These are phyloP conservation scores for Alloteropsis semialata DNA, from an alignment of 176 grass and related monocot species.

Conservation along the genomic window DNA sequence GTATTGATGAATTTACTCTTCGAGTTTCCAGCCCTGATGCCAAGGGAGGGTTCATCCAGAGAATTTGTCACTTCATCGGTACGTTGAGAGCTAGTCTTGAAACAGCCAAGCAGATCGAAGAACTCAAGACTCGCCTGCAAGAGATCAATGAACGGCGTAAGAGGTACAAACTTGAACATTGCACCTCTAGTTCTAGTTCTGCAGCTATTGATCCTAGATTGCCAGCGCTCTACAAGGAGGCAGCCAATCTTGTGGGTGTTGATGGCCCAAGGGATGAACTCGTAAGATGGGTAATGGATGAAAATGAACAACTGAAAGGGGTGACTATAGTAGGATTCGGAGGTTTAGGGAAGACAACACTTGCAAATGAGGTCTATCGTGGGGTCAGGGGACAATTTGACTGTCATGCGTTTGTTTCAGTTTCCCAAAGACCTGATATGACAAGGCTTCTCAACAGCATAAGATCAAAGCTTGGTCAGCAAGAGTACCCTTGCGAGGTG, in stretches of 20 bases:
- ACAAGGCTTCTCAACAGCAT: not conserved
- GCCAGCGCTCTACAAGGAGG: not conserved
- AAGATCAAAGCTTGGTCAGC: not conserved
- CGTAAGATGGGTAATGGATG: not conserved
- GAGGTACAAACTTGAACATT: not conserved
- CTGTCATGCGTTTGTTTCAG: slow-evolving; percentile 3
- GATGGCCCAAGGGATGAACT: not conserved
- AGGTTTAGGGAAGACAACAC: slow-evolving; percentile 16
- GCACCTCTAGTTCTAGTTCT: not conserved
- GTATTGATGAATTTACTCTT: not conserved
- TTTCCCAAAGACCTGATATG: slow-evolving; percentile 18
- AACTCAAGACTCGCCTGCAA: slow-evolving; percentile 5
- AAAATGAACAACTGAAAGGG: not conserved
- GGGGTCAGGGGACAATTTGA: slow-evolving; percentile 7
- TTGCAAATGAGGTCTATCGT: slow-evolving; percentile 22
- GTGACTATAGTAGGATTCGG: slow-evolving; percentile 10
- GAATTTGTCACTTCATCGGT: not conserved
- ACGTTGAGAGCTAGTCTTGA: not conserved
- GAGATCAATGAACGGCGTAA: not conserved
- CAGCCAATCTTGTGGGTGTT: not conserved
- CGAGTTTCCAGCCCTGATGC: not conserved
- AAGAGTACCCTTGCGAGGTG: not conserved
- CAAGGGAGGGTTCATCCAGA: not conserved
- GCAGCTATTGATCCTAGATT: not conserved
- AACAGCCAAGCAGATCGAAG: not conserved